Conservation (phyloP, 768 basidiomycete genomes). For the Russula compacta region DNA sequence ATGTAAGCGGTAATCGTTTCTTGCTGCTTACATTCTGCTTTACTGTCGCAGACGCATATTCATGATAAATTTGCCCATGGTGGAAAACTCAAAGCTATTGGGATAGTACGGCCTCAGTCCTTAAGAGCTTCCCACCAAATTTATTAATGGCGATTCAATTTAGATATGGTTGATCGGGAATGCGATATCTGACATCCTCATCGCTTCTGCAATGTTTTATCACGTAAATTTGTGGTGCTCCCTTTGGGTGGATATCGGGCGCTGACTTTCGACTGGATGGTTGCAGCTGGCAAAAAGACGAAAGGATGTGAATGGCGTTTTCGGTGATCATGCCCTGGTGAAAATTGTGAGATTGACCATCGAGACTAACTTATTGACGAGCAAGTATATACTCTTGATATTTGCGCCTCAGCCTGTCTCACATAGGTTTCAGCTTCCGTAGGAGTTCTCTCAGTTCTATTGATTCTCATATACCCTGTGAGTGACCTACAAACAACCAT, state of each 20-base stretch:
- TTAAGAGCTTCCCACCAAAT: background rate
- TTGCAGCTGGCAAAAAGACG: background rate
- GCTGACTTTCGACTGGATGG: background rate
- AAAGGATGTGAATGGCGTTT: background rate
- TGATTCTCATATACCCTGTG: background rate
- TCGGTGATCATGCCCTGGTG: constrained; percentile 1
- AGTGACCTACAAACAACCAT: background rate
- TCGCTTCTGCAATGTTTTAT: constrained; percentile 3
- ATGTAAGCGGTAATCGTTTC: background rate
- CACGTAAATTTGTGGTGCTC: background rate
- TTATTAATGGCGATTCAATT: background rate
- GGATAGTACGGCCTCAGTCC: background rate
- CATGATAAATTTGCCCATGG: background rate
- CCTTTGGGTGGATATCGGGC: background rate
- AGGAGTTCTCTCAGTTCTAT: background rate
- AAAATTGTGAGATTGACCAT: constrained; percentile 22
- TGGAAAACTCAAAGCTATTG: background rate
- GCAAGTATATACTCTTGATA: background rate
- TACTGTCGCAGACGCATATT: background rate
- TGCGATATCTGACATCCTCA: background rate
- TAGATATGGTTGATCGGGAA: constrained; percentile 7
- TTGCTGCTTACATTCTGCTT: background rate
- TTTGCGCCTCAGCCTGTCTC: background rate
- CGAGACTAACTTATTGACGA: constrained; percentile 22
- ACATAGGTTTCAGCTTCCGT: background rate